These are phyloP conservation scores for Leccinellum albellum DNA, from an alignment of 768 basidiomycete genomes.

Conservation along the genomic window DNA sequence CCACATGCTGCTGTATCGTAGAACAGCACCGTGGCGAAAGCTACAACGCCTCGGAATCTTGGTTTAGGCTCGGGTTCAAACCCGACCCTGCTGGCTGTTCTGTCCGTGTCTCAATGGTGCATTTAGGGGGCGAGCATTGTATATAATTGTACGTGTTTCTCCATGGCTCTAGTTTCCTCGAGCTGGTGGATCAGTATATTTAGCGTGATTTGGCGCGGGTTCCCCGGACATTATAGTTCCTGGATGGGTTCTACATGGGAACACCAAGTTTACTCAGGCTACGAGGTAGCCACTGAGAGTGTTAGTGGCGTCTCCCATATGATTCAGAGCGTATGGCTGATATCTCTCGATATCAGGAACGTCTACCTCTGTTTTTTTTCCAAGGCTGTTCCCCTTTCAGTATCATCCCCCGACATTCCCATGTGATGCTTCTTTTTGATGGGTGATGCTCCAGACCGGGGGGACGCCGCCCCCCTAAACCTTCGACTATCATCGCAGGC, in stretches of 20 bases:
- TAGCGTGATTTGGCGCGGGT: neutral
- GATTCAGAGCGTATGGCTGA: neutral
- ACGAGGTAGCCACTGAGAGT: neutral
- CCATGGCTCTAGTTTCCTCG: neutral
- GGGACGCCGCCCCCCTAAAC: neutral
- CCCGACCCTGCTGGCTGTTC: neutral
- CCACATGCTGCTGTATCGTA: neutral
- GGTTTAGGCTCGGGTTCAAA: neutral
- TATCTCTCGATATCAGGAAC: neutral
- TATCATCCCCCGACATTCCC: neutral
- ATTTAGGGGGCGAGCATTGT: neutral
- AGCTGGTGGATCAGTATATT: neutral
- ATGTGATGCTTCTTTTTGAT: neutral
- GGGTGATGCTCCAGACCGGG: neutral
- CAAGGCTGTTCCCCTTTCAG: neutral
- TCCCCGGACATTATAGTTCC: neutral
- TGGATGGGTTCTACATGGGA: neutral
- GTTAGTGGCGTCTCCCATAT: neutral
- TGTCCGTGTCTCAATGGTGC: neutral
- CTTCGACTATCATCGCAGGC: neutral
- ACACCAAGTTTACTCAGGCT: neutral
- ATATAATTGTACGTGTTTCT: neutral
- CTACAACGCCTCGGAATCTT: neutral
- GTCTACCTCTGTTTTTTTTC: neutral
- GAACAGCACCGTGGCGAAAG: neutral